A percentile compares a stretch with the other conserved stretches of the same genome.
phyloP scores from a whole-genome alignment of 2,329 filamentous ascomycete species.

The Ophiostoma perfectum region DNA sequence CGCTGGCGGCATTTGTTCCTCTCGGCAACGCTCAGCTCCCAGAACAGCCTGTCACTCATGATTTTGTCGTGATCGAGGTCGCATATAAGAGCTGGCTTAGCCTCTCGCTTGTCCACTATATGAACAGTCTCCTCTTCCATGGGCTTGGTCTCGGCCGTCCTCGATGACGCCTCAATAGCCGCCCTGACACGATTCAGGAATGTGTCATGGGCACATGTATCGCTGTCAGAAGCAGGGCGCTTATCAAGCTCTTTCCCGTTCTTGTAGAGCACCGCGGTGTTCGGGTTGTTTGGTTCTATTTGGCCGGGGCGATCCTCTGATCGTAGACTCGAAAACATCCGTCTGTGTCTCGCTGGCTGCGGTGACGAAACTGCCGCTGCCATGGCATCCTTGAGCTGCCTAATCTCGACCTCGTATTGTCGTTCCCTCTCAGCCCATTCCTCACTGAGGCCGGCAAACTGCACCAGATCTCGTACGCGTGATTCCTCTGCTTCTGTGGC shows the following conservation, averaged over 20 bases:
- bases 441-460: conserved; percentile 36
- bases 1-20: conserved; percentile 11
- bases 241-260: background rate
- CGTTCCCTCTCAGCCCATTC: conserved; percentile 38
- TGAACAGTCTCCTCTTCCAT: background rate
- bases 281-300: background rate
- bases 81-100: background rate
- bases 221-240: background rate
- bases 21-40: conserved; percentile 7
- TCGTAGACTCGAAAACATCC: conserved; percentile 8
- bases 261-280: background rate
- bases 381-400: conserved; percentile 37
- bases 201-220: background rate
- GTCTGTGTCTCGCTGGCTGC: background rate
- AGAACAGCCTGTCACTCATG: conserved; percentile 17
- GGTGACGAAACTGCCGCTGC: conserved; percentile 23
- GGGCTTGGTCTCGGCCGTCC: background rate
- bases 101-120: background rate
- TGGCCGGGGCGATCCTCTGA: background rate
- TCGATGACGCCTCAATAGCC: conserved; percentile 6
- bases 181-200: background rate
- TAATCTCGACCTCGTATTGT: conserved; percentile 38
- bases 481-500: conserved; percentile 31
- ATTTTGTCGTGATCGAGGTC: conserved; percentile 19
- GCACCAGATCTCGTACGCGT: conserved; percentile 33